Base-by-base conservation (phyloP, 805 yeast genomes). In the Saturnispora sekii region DNA sequence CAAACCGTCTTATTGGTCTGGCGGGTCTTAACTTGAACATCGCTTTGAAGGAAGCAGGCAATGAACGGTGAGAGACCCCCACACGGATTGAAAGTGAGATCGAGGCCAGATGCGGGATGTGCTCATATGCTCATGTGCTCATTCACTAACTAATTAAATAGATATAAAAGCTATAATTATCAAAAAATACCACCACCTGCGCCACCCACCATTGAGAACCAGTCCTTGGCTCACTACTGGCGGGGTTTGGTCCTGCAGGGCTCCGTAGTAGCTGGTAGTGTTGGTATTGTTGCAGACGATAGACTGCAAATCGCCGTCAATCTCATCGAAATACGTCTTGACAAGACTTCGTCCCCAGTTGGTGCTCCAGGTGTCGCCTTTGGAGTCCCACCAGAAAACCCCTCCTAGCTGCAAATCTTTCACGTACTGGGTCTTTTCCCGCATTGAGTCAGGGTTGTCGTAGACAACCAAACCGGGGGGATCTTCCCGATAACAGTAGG, bases 341-440 rank as follows among this genome's bases (percentile, higher is more conserved):
- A 79, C 53, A 26, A 78, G 57, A 0, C 79, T 73, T 32, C 66
- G 54, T 1, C 55, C 43, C 2, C 55, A 52, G 38, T 65, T 53
- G 2, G 33, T 31, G 40, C 62, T 56, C 37, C 40, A 55, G 2
- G 62, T 54, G 55, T 87, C 95, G 2, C 95, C 96, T 46, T 81
- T 72, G 0, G 95, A 81, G 55, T 90, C 97, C 97, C 97, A 90
- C 81, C 85, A 89, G 77, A 93, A 80, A 0, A 84, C 95, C 0
- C 98, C 97, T 0, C 81, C 94, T 9, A 88, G 63, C 0, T 66
- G 56, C 6, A 65, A 60, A 16, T 61, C 52, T 34, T 51, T 53
- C 7, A 82, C 76, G 53, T 76, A 87, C 28, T 65, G 54, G 0
- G 86, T 87, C 59, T 90, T 93, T 14, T 54, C 53, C 8, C 58